Evolutionary conservation across 2,329 filamentous ascomycete species (phyloP).

Genomic region (Ophiognomonia clavigignenti-juglandacearum): DNA sequence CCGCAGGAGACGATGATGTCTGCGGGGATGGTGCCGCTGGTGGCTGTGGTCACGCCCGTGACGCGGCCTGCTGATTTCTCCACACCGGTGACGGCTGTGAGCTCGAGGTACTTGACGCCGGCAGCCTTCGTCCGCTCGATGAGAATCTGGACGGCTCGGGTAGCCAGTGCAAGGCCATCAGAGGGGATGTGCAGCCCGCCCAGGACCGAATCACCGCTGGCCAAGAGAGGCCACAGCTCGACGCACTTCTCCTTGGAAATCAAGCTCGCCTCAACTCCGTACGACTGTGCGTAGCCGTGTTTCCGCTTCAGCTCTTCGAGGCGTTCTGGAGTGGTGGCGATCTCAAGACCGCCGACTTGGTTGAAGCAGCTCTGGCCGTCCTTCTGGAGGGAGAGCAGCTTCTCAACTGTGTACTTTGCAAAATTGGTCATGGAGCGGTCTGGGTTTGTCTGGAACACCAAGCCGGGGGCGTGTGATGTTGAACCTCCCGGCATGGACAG

Average conservation of each 20-base stretch:
- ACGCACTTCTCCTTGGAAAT: conserved; percentile 48
- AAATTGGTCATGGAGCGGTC: conserved; percentile 54
- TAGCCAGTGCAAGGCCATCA: conserved; percentile 57
- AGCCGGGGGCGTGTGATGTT: conserved; percentile 59
- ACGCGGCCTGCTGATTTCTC: conserved; percentile 42
- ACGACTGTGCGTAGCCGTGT: conserved; percentile 55
- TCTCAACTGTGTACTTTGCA: conserved; percentile 58
- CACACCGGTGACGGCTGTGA: conserved; percentile 54
- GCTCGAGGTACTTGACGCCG: conserved; percentile 54
- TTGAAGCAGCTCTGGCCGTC: conserved; percentile 53
- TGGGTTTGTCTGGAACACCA: conserved; percentile 59
- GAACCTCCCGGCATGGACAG: conserved; percentile 59
- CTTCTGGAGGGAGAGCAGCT: conserved; percentile 47
- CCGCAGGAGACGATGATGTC: conserved; percentile 60
- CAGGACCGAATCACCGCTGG: conserved; percentile 43
- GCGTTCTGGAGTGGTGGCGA: conserved; percentile 51
- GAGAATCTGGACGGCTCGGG: conserved; percentile 56
- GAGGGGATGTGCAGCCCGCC: conserved; percentile 56
- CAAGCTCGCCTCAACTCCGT: conserved; percentile 52
- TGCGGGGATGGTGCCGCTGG: conserved; percentile 43
- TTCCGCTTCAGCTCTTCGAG: conserved; percentile 59
- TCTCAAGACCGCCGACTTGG: conserved; percentile 57
- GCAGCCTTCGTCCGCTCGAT: conserved; percentile 52
- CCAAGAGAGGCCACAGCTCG: conserved; percentile 49
- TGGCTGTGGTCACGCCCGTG: conserved; percentile 49